These are phyloP conservation scores for Apostasia ramifera DNA, from an alignment of 106 monocot genomes.

Conservation along the genomic window DNA sequence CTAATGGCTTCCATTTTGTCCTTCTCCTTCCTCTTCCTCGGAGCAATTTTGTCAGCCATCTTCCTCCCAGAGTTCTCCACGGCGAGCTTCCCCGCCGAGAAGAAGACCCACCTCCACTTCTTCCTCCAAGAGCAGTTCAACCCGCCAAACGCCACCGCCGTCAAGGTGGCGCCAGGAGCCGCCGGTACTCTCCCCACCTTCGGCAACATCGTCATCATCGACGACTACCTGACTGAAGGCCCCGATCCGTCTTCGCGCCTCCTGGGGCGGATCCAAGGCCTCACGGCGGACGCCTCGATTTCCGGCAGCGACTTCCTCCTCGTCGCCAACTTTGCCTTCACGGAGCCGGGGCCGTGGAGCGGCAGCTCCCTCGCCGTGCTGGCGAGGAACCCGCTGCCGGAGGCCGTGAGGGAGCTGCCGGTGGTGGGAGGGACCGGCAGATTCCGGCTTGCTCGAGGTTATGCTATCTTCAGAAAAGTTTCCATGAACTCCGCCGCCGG, in stretches of 20 bases:
- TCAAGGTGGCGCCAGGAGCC: slow-evolving; percentile 11
- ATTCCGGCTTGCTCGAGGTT: slow-evolving; percentile 34
- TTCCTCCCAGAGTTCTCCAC: too few relatives aligned
- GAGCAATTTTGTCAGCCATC: too few relatives aligned
- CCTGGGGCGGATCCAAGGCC: slow-evolving; percentile 11
- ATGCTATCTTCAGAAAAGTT: too few relatives aligned
- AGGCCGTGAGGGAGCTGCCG: too few relatives aligned
- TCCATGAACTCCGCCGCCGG: too few relatives aligned
- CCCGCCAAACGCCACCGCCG: slow-evolving; percentile 11
- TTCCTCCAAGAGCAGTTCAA: slow-evolving; percentile 26
- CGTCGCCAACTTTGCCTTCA: slow-evolving; percentile 19
- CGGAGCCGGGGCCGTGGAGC: slow-evolving; percentile 23
- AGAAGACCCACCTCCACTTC: slow-evolving; percentile 20
- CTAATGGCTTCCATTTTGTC: too few relatives aligned
- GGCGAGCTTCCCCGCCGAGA: too few relatives aligned
- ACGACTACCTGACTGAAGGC: slow-evolving; percentile 28
- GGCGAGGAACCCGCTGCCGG: slow-evolving; percentile 23
- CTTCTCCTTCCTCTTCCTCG: too few relatives aligned
- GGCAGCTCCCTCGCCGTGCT: slow-evolving; percentile 28
- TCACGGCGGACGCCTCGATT: background rate
- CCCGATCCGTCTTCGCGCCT: slow-evolving; percentile 20
- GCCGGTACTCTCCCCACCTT: slow-evolving; percentile 7
- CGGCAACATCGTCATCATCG: slow-evolving; percentile 31
- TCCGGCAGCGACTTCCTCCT: background rate
- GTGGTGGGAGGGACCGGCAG: slow-evolving; percentile 26